Evolutionary conservation across 2,329 filamentous ascomycete genomes (phyloP).

Genomic region (Sporothrix inflata): DNA sequence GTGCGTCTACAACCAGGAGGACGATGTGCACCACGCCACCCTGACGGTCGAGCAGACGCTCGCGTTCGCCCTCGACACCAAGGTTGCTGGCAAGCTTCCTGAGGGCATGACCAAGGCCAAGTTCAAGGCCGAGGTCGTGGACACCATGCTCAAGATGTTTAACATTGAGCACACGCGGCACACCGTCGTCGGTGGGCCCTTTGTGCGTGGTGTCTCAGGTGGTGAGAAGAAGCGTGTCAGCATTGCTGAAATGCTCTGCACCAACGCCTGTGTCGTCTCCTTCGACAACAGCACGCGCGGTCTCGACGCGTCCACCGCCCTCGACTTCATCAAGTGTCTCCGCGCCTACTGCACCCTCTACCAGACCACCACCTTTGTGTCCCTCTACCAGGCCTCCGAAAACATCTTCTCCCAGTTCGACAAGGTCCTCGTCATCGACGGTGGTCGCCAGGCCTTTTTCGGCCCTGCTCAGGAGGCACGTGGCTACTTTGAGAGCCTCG

Average conservation of each 20-base stretch:
- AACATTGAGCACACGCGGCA: constrained; percentile 87
- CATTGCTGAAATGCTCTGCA: constrained; percentile 82
- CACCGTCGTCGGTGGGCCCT: constrained; percentile 82
- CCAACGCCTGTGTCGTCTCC: constrained; percentile 68
- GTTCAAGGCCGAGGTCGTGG: constrained; percentile 77
- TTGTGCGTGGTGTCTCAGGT: constrained; percentile 78
- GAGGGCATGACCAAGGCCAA: constrained; percentile 67
- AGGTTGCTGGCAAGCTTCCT: constrained; percentile 79
- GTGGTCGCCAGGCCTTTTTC: constrained; percentile 75
- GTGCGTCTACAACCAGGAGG: constrained; percentile 83
- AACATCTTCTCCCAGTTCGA: constrained; percentile 80
- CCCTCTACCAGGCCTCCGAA: constrained; percentile 83
- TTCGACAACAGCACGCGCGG: constrained; percentile 72
- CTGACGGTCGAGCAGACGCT: constrained; percentile 87
- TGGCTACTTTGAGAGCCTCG: constrained; percentile 74
- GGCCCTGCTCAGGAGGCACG: constrained; percentile 70
- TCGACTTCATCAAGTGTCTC: constrained; percentile 63
- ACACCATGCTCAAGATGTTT: constrained; percentile 84
- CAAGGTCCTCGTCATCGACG: constrained; percentile 81
- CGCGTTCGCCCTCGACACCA: constrained; percentile 81
- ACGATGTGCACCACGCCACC: constrained; percentile 83
- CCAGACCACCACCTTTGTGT: constrained; percentile 82
- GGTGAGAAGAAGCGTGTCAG: constrained; percentile 80
- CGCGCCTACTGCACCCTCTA: constrained; percentile 83
- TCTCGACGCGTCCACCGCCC: constrained; percentile 58